Percentiles rank a stretch among this genome's conserved stretches.
Conservation (phyloP, 192 early-diverging fungal species). For the Chytriomyces sp. region DNA sequence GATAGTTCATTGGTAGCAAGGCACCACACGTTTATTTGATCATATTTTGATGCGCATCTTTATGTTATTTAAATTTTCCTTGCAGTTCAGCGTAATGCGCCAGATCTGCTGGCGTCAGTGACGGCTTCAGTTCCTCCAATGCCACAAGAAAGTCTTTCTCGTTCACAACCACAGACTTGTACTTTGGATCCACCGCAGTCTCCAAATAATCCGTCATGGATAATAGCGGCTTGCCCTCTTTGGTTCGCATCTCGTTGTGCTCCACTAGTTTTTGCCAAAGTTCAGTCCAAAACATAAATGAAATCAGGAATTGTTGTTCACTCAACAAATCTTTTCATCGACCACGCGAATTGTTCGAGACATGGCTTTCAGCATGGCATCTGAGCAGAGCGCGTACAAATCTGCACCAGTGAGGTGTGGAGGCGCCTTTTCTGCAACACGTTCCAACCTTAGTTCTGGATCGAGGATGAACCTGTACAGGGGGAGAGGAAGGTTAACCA, state of each 20-base stretch:
- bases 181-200: slow-evolving; percentile 69
- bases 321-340: slow-evolving; percentile 52
- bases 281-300: slow-evolving; percentile 10
- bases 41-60: too few species aligned
- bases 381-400: slow-evolving; percentile 97
- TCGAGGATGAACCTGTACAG: slow-evolving; percentile 77
- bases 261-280: background rate
- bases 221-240: slow-evolving; percentile 46
- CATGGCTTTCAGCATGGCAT: slow-evolving; percentile 97
- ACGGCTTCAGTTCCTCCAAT: slow-evolving; percentile 83
- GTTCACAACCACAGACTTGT: slow-evolving; percentile 78
- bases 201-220: slow-evolving; percentile 91
- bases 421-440: slow-evolving; percentile 83
- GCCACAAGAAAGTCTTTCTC: slow-evolving; percentile 85
- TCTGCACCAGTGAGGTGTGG: slow-evolving; percentile 97
- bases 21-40: too few species aligned
- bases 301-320: background rate
- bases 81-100: slow-evolving; percentile 82
- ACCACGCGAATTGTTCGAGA: slow-evolving; percentile 76
- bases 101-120: slow-evolving; percentile 85
- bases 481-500: background rate
- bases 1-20: too few species aligned
- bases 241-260: slow-evolving; percentile 30
- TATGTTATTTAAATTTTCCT: slow-evolving; percentile 74
- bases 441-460: slow-evolving; percentile 73